Percentiles rank a stretch among this genome's conserved stretches.
phyloP scores from a whole-genome alignment of 2,329 filamentous ascomycete genomes.

The Pseudopyrenochaeta lycopersici region DNA sequence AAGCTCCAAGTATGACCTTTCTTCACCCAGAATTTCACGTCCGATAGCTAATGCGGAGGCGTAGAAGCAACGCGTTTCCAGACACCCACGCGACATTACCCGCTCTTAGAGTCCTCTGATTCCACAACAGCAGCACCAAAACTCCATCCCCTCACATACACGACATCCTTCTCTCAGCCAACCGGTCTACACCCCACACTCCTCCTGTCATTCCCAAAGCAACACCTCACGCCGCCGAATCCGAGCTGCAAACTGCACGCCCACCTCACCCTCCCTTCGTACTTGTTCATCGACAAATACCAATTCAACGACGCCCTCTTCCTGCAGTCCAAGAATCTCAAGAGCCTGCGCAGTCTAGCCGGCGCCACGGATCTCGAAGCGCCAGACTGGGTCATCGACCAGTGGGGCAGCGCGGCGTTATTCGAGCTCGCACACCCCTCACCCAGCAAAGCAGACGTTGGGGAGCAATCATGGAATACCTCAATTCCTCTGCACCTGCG shows the following conservation, averaged over 20 bases:
- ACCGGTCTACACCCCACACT: slow-evolving; percentile 86
- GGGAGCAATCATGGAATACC: slow-evolving; percentile 69
- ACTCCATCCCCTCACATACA: slow-evolving; percentile 68
- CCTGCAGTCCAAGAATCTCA: slow-evolving; percentile 80
- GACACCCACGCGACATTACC: slow-evolving; percentile 83
- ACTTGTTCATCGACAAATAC: slow-evolving; percentile 87
- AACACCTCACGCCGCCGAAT: slow-evolving; percentile 56
- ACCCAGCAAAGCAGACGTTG: no score
- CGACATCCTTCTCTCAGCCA: slow-evolving; percentile 71
- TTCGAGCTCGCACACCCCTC: slow-evolving; percentile 72
- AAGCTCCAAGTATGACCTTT: slow-evolving; percentile 64
- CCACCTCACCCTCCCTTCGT: slow-evolving; percentile 82
- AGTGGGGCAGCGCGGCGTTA: slow-evolving; percentile 83
- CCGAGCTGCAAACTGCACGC: slow-evolving; percentile 75
- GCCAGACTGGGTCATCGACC: slow-evolving; percentile 77
- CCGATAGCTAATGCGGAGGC: slow-evolving; percentile 8
- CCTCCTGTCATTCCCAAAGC: slow-evolving; percentile 71
- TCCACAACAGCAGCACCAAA: slow-evolving; percentile 26
- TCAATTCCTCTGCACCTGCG: slow-evolving; percentile 86
- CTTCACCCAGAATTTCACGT: neutral
- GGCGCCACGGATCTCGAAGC: slow-evolving; percentile 90
- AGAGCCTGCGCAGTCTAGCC: slow-evolving; percentile 71
- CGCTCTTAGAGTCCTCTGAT: slow-evolving; percentile 45
- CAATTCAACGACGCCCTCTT: slow-evolving; percentile 81
- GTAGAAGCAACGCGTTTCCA: slow-evolving; percentile 83